Base-by-base conservation (phyloP, 73 alveolate genomes). In the Paramecium pentaurelia region DNA sequence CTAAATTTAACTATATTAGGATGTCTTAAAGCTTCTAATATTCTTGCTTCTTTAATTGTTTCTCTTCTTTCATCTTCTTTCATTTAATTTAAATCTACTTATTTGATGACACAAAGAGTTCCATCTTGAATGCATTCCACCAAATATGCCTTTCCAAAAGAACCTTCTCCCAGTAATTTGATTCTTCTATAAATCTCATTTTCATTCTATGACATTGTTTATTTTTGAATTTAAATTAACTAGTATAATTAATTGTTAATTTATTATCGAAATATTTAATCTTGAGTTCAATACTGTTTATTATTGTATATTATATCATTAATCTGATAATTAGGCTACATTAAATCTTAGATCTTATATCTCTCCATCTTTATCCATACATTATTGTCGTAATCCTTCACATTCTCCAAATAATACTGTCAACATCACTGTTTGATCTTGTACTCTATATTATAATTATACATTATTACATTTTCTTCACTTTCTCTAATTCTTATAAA, bases 71-170 rank as follows among this genome's bases (percentile, higher is more conserved):
- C 99, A 86, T 97, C 95, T 12, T 93, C 97, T 25, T 95, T 85
- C 98, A 97, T 96, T 80, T 47, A 86, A 18, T 96, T 94, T 36
- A 98, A 92, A 58, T 95, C 97, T 16, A 98, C 97, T 95, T 96
- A 94, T 68, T 98, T 98, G 8, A 98, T 97, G 8, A 97, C 99
- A 68, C 97, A 97, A 20, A 87, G 88, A 6, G 94, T 73, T 80
- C 94, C 92, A 64, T 96, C 99, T 58, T 94, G 77, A 12, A 91
- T 93, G 80, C 98, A 93, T 88, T 96, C 95, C 42, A 96, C 98
- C 54, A 98, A 94, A 92, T 92, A 98, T 38, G 99, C 98, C 88
- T 97, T 97, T 40, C 99, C 99, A 92, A 95, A 98, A 47, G 99
- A 92, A 9, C 99, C 99, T 90, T 97, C 98, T 25, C 99, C 99